These are phyloP conservation scores for Naganishia antarctica DNA, from an alignment of 768 basidiomycete species.

Conservation along the genomic window DNA sequence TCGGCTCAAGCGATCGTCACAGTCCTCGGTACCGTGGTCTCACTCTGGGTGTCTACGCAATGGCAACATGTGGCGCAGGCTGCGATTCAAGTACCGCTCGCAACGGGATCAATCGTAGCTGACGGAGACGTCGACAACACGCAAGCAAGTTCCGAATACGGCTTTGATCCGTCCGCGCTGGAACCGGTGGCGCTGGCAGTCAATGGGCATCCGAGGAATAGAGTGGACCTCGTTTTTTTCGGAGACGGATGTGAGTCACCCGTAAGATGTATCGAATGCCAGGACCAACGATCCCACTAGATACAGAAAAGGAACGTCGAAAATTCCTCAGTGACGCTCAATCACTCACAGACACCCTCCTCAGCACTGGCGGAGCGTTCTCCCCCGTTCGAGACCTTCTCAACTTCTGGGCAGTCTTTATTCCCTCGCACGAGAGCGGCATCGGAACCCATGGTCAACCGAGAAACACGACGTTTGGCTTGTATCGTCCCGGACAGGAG, in stretches of 20 bases:
- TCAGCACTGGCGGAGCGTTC: slow-evolving; percentile 40
- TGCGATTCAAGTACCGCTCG: too few relatives aligned
- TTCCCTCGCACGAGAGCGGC: slow-evolving; percentile 44
- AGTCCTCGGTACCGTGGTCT: too few relatives aligned
- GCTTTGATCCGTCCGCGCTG: neutral
- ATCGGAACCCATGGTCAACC: slow-evolving; percentile 36
- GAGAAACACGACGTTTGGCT: slow-evolving; percentile 37
- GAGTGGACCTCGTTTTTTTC: slow-evolving; percentile 45
- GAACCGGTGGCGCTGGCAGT: slow-evolving; percentile 30
- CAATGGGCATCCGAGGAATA: slow-evolving; percentile 33
- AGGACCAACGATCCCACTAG: too few relatives aligned
- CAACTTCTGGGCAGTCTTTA: slow-evolving; percentile 44
- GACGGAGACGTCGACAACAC: too few relatives aligned
- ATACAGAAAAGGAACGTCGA: slow-evolving; percentile 35
- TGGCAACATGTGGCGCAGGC: too few relatives aligned
- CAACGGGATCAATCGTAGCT: too few relatives aligned
- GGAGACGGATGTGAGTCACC: slow-evolving; percentile 46
- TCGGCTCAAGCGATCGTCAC: too few relatives aligned
- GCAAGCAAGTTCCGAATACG: too few relatives aligned
- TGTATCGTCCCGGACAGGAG: slow-evolving; percentile 46
- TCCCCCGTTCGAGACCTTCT: slow-evolving; percentile 36
- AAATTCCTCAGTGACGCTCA: slow-evolving; percentile 43
- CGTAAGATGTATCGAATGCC: too few relatives aligned
- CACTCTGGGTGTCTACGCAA: too few relatives aligned
- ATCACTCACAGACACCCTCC: slow-evolving; percentile 37